phyloP scores from a whole-genome alignment of 1,284 basidiomycete genomes.

The Grifola frondosa region DNA sequence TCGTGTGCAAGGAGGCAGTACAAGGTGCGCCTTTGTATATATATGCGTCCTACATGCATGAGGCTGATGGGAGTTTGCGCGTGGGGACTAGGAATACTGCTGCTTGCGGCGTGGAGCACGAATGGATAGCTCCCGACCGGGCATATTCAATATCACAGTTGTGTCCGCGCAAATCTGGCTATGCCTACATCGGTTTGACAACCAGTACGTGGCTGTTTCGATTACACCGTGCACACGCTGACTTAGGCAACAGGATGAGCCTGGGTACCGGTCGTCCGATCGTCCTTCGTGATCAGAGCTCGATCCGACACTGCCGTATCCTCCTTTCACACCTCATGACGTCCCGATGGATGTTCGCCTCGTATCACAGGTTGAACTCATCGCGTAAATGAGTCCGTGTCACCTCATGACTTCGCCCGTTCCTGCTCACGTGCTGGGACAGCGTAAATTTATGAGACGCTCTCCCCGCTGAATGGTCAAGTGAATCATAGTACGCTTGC shows the following conservation, averaged over 20 bases:
- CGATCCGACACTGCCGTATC: slow-evolving; percentile 76
- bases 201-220: slow-evolving; percentile 59
- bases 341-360: slow-evolving; percentile 86
- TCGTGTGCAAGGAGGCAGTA: slow-evolving; percentile 90
- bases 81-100: slow-evolving; percentile 80
- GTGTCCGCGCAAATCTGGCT: slow-evolving; percentile 90
- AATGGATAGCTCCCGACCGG: slow-evolving; percentile 91
- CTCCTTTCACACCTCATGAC: slow-evolving; percentile 81
- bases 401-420: too few relatives aligned
- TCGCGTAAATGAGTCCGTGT: too few relatives aligned
- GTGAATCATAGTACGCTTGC: too few relatives aligned
- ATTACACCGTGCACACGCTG: slow-evolving; percentile 19
- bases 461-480: too few relatives aligned
- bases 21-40: slow-evolving; percentile 58
- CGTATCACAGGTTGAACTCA: slow-evolving; percentile 82
- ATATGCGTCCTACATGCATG: neutral
- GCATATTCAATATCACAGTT: slow-evolving; percentile 45
- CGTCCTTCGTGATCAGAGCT: slow-evolving; percentile 82
- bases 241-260: slow-evolving; percentile 63
- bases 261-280: slow-evolving; percentile 87
- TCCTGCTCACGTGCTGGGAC: too few relatives aligned
- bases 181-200: slow-evolving; percentile 90
- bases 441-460: too few relatives aligned
- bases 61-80: neutral
- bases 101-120: slow-evolving; percentile 89